phyloP scores from a whole-genome alignment of 2,329 filamentous ascomycete genomes.

The Fusarium phyllophilum region DNA sequence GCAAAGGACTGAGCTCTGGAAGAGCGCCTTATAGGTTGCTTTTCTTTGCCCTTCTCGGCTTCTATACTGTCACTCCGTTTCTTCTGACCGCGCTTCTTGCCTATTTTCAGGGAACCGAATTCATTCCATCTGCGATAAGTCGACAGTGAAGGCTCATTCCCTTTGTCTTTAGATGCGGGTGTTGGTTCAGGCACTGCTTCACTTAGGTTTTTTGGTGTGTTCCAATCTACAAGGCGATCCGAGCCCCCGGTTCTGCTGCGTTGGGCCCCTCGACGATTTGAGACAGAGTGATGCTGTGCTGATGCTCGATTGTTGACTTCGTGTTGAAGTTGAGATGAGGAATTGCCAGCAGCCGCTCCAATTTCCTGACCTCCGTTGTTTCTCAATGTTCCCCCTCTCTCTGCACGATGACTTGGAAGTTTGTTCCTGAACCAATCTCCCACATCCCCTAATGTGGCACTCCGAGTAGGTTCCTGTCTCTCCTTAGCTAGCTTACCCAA shows the following conservation, averaged over 20 bases:
- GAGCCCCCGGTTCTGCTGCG: conserved; percentile 41
- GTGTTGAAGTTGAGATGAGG: not conserved
- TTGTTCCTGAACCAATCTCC: conserved; percentile 57
- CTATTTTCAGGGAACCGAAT: not conserved
- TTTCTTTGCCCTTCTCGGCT: not conserved
- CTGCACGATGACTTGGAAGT: conserved; percentile 60
- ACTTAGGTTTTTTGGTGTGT: conserved; percentile 47
- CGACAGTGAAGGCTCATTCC: not conserved
- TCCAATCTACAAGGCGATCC: conserved; percentile 50
- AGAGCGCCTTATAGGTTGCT: not conserved
- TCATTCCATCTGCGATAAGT: conserved; percentile 34
- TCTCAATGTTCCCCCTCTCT: conserved; percentile 61
- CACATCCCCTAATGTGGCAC: conserved; percentile 39
- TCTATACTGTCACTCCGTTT: not conserved
- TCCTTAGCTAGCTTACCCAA: conserved; percentile 55
- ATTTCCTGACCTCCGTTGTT: conserved; percentile 45
- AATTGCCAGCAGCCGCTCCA: conserved; percentile 12
- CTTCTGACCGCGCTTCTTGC: conserved; percentile 4
- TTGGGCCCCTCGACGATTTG: conserved; percentile 26
- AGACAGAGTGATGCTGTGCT: conserved; percentile 12
- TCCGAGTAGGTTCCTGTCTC: conserved; percentile 22
- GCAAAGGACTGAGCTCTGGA: not conserved
- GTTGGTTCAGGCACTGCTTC: not conserved
- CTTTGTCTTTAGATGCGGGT: not conserved
- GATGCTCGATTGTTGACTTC: not conserved